These are phyloP conservation scores for Phylloporus sp. DNA, from an alignment of 768 basidiomycete genomes.

Conservation along the genomic window DNA sequence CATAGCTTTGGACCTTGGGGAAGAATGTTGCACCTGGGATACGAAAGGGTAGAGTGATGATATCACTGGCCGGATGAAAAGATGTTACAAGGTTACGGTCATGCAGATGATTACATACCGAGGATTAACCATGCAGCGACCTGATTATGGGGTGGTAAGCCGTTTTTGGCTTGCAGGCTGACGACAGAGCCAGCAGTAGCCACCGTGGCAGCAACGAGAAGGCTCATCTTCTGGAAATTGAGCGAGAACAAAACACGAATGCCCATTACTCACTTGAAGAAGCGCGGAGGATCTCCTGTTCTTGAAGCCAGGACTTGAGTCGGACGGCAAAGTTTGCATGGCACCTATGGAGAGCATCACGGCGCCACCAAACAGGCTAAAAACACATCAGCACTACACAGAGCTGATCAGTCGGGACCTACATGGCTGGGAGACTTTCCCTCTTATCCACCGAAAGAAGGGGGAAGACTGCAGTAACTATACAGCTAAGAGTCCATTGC, in stretches of 20 bases:
- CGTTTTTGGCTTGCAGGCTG: constrained; percentile 60
- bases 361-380: constrained; percentile 45
- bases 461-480: constrained; percentile 62
- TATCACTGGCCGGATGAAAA: constrained; percentile 40
- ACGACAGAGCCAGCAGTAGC: constrained; percentile 55
- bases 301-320: not conserved
- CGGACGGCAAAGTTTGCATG: constrained; percentile 10
- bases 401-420: constrained; percentile 21
- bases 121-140: constrained; percentile 60
- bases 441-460: constrained; percentile 65
- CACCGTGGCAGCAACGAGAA: constrained; percentile 44
- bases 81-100: not conserved
- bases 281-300: constrained; percentile 1
- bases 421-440: constrained; percentile 62
- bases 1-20: constrained; percentile 47
- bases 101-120: constrained; percentile 35
- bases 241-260: not conserved
- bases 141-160: constrained; percentile 60
- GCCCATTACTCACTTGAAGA: constrained; percentile 22
- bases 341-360: constrained; percentile 38
- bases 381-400: constrained; percentile 7
- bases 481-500: constrained; percentile 48
- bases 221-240: constrained; percentile 32
- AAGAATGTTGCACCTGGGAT: constrained; percentile 31
- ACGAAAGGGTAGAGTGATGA: constrained; percentile 51